Percentiles rank a stretch among this genome's conserved stretches.
phyloP scores from a whole-genome alignment of 2,329 filamentous ascomycete genomes.

The Talaromyces funiculosus region DNA sequence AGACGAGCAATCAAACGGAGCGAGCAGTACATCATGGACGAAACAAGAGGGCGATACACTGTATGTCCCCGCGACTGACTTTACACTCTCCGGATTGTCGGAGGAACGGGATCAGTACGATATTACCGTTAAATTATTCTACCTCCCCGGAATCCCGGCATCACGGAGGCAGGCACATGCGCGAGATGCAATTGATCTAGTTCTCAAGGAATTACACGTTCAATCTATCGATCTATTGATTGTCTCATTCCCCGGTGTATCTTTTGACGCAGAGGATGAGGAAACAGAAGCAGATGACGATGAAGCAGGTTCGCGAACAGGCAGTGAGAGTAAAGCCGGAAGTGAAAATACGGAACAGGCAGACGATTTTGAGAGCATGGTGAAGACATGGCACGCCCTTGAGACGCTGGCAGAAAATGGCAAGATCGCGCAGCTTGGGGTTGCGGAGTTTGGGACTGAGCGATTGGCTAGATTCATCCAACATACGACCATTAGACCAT shows the following conservation, averaged over 20 bases:
- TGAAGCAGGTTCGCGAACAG: slow-evolving; percentile 46
- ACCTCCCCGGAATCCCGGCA: slow-evolving; percentile 65
- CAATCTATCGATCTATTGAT: slow-evolving; percentile 79
- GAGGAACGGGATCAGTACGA: slow-evolving; percentile 85
- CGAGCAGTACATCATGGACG: slow-evolving; percentile 56
- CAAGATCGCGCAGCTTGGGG: slow-evolving; percentile 67
- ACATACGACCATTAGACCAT: slow-evolving; percentile 64
- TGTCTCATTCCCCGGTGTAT: slow-evolving; percentile 85
- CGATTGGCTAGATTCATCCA: slow-evolving; percentile 73
- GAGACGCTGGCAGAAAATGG: slow-evolving; percentile 69
- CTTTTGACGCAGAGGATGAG: slow-evolving; percentile 88
- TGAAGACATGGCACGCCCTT: slow-evolving; percentile 63
- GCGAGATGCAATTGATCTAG: slow-evolving; percentile 70
- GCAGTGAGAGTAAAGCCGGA: slow-evolving; percentile 59
- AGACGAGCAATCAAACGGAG: slow-evolving; percentile 25
- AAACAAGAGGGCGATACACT: slow-evolving; percentile 55
- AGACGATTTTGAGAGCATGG: slow-evolving; percentile 55
- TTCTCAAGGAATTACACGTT: slow-evolving; percentile 72
- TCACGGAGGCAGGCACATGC: slow-evolving; percentile 64
- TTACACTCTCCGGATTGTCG: slow-evolving; percentile 62
- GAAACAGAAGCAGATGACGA: slow-evolving; percentile 52
- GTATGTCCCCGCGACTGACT: slow-evolving; percentile 74
- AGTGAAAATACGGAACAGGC: slow-evolving; percentile 29
- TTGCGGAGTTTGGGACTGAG: slow-evolving; percentile 86
- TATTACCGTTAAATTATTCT: slow-evolving; percentile 93